phyloP scores from a whole-genome alignment of 306 rosid species.

The Lathyrus tuberosus region DNA sequence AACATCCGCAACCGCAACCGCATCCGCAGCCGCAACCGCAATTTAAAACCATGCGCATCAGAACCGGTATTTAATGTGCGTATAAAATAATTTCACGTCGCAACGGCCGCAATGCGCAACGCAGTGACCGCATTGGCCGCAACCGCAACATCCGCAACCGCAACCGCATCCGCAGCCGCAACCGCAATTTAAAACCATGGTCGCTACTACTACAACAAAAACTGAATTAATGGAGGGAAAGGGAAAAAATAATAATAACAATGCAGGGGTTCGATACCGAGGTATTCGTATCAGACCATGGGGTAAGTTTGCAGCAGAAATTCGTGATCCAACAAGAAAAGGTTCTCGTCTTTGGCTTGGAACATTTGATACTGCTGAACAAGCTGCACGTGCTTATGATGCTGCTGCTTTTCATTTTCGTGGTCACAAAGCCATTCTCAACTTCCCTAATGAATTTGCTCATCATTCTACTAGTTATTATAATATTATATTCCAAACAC shows the following conservation, averaged over 20 bases:
- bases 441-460: conserved; percentile 71
- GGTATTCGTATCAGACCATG: conserved; percentile 85
- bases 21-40: no score
- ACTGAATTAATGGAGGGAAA: conserved; percentile 52
- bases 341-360: conserved; percentile 87
- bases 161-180: no score
- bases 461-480: neutral
- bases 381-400: conserved; percentile 90
- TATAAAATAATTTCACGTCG: no score
- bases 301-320: conserved; percentile 93
- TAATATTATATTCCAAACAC: conserved; percentile 13
- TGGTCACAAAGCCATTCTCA: conserved; percentile 80
- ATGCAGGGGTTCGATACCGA: conserved; percentile 47
- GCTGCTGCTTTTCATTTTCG: conserved; percentile 77
- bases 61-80: no score
- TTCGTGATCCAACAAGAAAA: conserved; percentile 80
- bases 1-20: no score
- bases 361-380: conserved; percentile 75
- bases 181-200: no score
- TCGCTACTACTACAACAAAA: neutral
- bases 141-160: no score
- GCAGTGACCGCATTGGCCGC: no score
- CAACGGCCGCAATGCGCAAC: no score
- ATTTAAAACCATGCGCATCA: no score
- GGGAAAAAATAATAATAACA: neutral